A percentile compares a stretch with the other conserved stretches of the same genome.
Evolutionary conservation across 2,329 filamentous ascomycete genomes (phyloP).

Genomic region (Ascochyta clinopodiicola): DNA sequence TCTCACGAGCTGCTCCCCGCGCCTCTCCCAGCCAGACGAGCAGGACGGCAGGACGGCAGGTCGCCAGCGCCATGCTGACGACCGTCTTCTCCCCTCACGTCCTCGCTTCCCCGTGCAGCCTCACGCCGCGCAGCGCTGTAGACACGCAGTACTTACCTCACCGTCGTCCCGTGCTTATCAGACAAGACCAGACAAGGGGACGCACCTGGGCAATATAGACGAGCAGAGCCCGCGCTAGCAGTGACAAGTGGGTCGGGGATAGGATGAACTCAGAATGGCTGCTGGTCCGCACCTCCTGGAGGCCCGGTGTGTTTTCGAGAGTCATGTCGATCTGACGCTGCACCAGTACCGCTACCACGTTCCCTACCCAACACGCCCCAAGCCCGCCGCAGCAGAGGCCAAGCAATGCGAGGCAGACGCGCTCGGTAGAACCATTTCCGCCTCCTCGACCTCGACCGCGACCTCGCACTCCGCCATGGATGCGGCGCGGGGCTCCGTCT

Average conservation of each 20-base stretch:
- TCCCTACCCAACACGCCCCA: conserved; percentile 30
- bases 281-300: conserved; percentile 37
- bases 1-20: conserved; percentile 7
- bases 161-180: conserved; percentile 39
- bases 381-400: conserved; percentile 36
- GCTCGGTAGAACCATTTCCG: conserved; percentile 45
- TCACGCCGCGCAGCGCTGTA: no score
- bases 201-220: conserved; percentile 32
- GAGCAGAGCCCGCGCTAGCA: conserved; percentile 42
- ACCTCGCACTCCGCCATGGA: conserved; percentile 42
- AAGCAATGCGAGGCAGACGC: conserved; percentile 49
- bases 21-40: conserved; percentile 15
- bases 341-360: conserved; percentile 43
- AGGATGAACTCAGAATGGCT: conserved; percentile 46
- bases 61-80: conserved; percentile 19
- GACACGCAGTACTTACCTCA: not conserved
- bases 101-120: not conserved
- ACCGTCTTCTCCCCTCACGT: not conserved
- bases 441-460: conserved; percentile 14
- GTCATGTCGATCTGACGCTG: conserved; percentile 9
- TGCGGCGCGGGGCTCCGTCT: conserved; percentile 47
- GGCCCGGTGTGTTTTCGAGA: conserved; percentile 3
- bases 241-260: conserved; percentile 42
- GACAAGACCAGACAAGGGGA: conserved; percentile 28
- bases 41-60: not conserved